Base-by-base conservation (phyloP, 495 filamentous ascomycete genomes). In the Podospora bellae-mahoneyi region DNA sequence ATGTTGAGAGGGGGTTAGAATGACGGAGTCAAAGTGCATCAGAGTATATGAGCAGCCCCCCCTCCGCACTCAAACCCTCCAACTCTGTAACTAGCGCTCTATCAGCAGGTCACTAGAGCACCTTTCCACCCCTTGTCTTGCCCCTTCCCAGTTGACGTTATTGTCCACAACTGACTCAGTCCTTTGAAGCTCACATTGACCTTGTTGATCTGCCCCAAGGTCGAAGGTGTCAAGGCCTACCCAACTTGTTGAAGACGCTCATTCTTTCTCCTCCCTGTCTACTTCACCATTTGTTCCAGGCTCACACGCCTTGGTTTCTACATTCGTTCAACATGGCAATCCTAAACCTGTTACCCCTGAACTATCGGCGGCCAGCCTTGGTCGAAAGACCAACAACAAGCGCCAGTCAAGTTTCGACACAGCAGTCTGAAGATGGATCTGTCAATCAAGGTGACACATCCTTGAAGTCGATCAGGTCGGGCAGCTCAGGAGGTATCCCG, bases 401-500 rank as follows among this genome's bases (percentile, higher is more conserved):
- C 66, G 69, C 64, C 64, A 63, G 66, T 75, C 67, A 80, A 68
- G 58, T 19, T 74, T 66, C 75, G n/a, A n/a, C 64, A 13, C 64
- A 59, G 23, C 39, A 67, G 58, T 60, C 64, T 27, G 19, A 57
- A 67, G 61, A 53, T 57, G 69, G 72, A 10, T 67, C 59, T 27
- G 66, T 59, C 20, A 73, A 73, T 53, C 73, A 69, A 19, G 69
- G 20, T 4, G 55, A 67, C 57, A 19, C 56, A 23, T 77, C 77
- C 3, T 59, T 77, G 13, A 71, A 70, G 60, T 73, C 79, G 0
- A 73, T 67, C 19, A 67, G 20, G 3, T 71, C 70, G 0, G 62
- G 64, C 5, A 57, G 60, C 60, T 56, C 71, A 0, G 32, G 59
- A 2, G 87, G 88, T 16, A 90, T 93, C 69, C 91, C 91, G 7